These are phyloP conservation scores for Neotropicomus parvogracilis DNA, from an alignment of 1,284 basidiomycete genomes.

Conservation along the genomic window DNA sequence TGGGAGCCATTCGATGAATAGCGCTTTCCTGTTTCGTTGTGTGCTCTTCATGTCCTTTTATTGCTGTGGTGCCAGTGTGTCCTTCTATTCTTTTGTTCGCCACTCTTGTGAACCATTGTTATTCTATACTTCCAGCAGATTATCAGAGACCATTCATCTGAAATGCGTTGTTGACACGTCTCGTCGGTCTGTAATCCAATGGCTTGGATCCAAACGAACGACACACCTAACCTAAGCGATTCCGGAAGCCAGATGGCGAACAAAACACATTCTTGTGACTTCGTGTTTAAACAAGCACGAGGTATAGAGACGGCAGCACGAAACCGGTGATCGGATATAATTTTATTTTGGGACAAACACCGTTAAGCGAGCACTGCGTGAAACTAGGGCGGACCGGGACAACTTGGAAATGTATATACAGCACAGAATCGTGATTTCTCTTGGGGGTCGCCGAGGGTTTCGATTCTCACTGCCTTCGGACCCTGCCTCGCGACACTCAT, in stretches of 20 bases:
- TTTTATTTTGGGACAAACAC: constrained; percentile 5
- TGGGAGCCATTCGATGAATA: constrained; percentile 2
- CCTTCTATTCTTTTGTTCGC: constrained; percentile 13
- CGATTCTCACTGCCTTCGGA: constrained; percentile 21
- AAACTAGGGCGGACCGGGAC: constrained; percentile 12
- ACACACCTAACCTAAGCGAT: background rate
- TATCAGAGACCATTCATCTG: background rate
- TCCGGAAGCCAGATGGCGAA: constrained; percentile 2
- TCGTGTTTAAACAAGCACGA: constrained; percentile 4
- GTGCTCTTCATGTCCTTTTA: constrained; percentile 18
- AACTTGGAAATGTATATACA: no score
- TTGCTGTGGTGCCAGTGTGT: constrained; percentile 40
- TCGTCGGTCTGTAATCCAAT: no score
- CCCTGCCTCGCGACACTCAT: constrained; percentile 19
- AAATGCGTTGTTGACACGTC: no score
- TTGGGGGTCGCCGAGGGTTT: constrained; percentile 15
- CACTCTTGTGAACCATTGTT: constrained; percentile 4
- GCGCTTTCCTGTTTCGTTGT: constrained; percentile 9
- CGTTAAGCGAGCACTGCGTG: constrained; percentile 11
- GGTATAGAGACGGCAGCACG: background rate
- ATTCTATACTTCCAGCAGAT: background rate
- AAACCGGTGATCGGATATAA: constrained; percentile 11
- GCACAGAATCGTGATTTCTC: background rate
- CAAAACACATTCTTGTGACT: constrained; percentile 1
- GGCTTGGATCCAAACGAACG: no score